Evolutionary conservation across 345 rosid genomes (phyloP), one percentile per base, ranked within the genome.

Genomic region (Conringia planisiliqua): DNA sequence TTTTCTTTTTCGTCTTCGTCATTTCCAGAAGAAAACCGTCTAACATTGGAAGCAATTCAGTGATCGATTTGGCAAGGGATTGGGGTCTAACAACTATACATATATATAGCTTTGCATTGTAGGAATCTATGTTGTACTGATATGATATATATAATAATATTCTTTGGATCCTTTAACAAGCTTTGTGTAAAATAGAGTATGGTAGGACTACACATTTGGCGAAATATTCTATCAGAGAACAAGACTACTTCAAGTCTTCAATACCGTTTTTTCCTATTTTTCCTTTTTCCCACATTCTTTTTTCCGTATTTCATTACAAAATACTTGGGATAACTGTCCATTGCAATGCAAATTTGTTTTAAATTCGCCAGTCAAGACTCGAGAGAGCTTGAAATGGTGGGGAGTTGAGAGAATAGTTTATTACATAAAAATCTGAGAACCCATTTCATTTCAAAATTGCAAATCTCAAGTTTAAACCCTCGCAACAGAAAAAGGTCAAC

Each of bases 81-180:
- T 43, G 70, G 70, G 64, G 32, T 68, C 50, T 76, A 69, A 76
- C 79, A 75, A 61, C 30, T 51, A 74, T 60, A 75, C 58, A n/a
- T 67, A 40, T 42, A 61, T 26, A 43, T 44, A 75, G 64, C 64
- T 76, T 42, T 50, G 56, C 56, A 10, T 51, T 52, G 39, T 68
- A 69, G 69, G 63, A 42, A 20, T 61, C 40, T 42, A 59, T 59
- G 24, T 52, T 69, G 64, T 46, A 29, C 68, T 59, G 35, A 18
- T 57, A 33, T 33, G 22, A 26, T 57, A 58, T 57, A 58, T 57
- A 13, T n/a, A 32, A 58, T 38, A 38, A 16, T 55, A 54, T 55
- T 68, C 72, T 68, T 52, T 68, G 38, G 5, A 48, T 44, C 55
- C 10, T 18, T 32, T 5, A 65, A 32, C 57, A 33, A 33, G 44